phyloP scores from a whole-genome alignment of 2,329 filamentous ascomycete genomes.

The Ceratocystis papillata region DNA sequence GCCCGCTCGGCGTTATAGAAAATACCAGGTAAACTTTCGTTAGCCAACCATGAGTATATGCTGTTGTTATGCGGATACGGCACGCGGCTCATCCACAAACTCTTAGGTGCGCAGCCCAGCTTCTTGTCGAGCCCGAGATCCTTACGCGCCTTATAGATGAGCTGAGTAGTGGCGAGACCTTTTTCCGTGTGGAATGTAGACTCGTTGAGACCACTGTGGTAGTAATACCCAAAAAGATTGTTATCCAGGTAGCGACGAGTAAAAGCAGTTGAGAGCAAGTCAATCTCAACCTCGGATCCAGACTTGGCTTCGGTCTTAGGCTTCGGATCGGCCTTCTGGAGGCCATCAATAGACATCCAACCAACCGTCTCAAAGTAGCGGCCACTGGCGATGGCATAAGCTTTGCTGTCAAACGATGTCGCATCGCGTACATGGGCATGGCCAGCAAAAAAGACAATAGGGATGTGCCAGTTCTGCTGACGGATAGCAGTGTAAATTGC shows the following conservation, averaged over 20 bases:
- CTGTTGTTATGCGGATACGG: constrained; percentile 63
- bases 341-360: constrained; percentile 74
- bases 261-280: constrained; percentile 45
- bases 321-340: constrained; percentile 33
- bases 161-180: constrained; percentile 58
- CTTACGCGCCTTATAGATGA: constrained; percentile 59
- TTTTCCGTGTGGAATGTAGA: constrained; percentile 64
- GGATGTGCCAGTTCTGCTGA: constrained; percentile 62
- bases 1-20: constrained; percentile 48
- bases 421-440: constrained; percentile 85
- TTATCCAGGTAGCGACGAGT: constrained; percentile 83
- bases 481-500: constrained; percentile 70
- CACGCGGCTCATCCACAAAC: constrained; percentile 71
- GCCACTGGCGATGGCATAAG: constrained; percentile 73
- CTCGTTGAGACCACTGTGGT: constrained; percentile 65
- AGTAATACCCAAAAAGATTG: constrained; percentile 72
- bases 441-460: constrained; percentile 85
- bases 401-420: constrained; percentile 62
- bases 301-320: no score
- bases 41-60: constrained; percentile 71
- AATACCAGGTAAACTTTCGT: constrained; percentile 60
- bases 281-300: constrained; percentile 27
- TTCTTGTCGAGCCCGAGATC: constrained; percentile 59
- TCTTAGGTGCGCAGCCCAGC: constrained; percentile 72
- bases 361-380: constrained; percentile 93